These are phyloP conservation scores for Aureobasidium sp. DNA, from an alignment of 2,329 filamentous ascomycete species.

Conservation along the genomic window DNA sequence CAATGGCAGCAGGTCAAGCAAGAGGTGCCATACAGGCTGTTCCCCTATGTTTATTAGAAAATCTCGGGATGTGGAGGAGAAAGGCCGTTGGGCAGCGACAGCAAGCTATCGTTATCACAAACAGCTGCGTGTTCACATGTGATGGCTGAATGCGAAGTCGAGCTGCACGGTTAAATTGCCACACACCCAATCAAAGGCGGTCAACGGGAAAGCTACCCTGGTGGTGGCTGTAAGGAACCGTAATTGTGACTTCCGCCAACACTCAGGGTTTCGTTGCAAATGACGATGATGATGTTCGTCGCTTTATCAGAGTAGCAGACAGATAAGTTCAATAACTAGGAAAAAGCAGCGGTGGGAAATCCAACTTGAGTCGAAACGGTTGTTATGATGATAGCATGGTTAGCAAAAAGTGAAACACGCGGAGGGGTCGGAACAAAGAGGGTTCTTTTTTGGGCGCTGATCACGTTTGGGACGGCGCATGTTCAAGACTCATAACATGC, in stretches of 20 bases:
- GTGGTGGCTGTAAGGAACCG: not conserved
- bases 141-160: not conserved
- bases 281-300: not conserved
- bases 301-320: not conserved
- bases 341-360: not conserved
- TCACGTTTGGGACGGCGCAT: no score
- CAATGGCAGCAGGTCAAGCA: conserved; percentile 22
- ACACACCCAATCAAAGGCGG: not conserved
- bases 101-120: no score
- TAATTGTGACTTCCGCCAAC: no score
- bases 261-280: not conserved
- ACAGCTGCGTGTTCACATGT: not conserved
- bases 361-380: not conserved
- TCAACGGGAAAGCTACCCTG: not conserved
- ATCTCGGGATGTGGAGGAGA: not conserved
- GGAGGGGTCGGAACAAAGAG: not conserved
- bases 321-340: not conserved
- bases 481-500: not conserved
- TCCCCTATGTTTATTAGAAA: conserved; percentile 23
- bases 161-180: conserved; percentile 7
- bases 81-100: not conserved
- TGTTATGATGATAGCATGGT: not conserved
- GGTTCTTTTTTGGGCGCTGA: not conserved
- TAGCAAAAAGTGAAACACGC: not conserved
- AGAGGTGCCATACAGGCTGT: conserved; percentile 24